These are phyloP conservation scores for Persicaria maculosa DNA, from an alignment of 148 eudicot species.

Conservation along the genomic window DNA sequence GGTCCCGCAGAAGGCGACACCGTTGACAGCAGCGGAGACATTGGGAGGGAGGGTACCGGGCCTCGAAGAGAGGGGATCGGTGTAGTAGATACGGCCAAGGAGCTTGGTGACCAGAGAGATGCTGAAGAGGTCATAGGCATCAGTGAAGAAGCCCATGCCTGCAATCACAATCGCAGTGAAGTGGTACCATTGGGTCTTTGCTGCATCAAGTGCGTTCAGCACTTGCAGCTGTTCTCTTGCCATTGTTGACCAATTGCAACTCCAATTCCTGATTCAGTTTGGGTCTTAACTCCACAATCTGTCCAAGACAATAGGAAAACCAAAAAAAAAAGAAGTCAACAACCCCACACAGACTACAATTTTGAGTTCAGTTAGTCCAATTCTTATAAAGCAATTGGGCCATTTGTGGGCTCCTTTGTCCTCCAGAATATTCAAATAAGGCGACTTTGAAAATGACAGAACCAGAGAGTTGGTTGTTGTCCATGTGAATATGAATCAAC, in stretches of 20 bases:
- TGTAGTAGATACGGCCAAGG: constrained; percentile 40
- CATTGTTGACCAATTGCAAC: constrained; percentile 2
- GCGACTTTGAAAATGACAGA: not conserved
- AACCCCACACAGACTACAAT: not conserved
- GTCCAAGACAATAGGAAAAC: not conserved
- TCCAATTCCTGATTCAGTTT: not conserved
- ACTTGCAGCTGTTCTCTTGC: constrained; percentile 30
- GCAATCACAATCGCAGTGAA: constrained; percentile 47
- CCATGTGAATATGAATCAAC: not conserved
- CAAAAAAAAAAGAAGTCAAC: not conserved
- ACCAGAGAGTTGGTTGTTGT: not conserved
- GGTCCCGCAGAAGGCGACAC: constrained; percentile 48
- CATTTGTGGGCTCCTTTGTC: not conserved
- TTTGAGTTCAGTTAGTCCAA: not conserved
- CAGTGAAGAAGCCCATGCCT: constrained; percentile 50
- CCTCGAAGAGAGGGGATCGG: constrained; percentile 9
- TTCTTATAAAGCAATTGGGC: not conserved
- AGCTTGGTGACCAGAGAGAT: constrained; percentile 41
- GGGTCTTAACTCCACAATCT: not conserved
- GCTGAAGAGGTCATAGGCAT: constrained; percentile 44
- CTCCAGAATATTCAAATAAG: not conserved
- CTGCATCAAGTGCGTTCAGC: constrained; percentile 41
- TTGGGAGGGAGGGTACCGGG: constrained; percentile 38
- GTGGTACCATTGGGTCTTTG: constrained; percentile 53
- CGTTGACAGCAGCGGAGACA: constrained; percentile 45